Evolutionary conservation across 78 protist genomes (phyloP).

Genomic region (Speleostelium caveatum): DNA sequence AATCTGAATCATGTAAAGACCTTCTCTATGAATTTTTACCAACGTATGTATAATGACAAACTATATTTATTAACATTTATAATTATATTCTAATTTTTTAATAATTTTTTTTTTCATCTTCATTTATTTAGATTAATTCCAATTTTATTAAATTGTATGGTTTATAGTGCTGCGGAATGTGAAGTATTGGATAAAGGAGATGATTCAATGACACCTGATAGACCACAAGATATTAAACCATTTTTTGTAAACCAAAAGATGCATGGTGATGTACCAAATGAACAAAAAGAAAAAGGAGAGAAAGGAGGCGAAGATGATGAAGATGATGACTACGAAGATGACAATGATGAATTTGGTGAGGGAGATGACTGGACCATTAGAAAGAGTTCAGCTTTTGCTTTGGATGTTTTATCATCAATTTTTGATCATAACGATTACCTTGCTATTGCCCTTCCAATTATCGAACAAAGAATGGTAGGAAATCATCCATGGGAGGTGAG

Average conservation of each 20-base stretch:
- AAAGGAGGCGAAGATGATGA: not conserved
- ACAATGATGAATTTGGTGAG: slow-evolving; percentile 70
- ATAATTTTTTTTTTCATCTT: not conserved
- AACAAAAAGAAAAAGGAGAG: not conserved
- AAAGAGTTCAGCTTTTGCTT: slow-evolving; percentile 90
- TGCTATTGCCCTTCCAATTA: slow-evolving; percentile 78
- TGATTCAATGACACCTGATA: slow-evolving; percentile 72
- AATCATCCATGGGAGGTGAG: slow-evolving; percentile 35
- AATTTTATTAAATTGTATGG: slow-evolving; percentile 85
- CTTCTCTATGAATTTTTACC: slow-evolving; percentile 45
- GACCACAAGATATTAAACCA: slow-evolving; percentile 83
- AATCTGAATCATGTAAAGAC: slow-evolving; percentile 28
- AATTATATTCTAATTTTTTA: not conserved
- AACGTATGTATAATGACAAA: not conserved
- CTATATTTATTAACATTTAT: not conserved
- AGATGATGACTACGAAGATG: slow-evolving; percentile 74
- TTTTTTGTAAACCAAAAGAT: not conserved
- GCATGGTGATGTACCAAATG: slow-evolving; percentile 5
- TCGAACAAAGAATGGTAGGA: slow-evolving; percentile 40
- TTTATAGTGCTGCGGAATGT: slow-evolving; percentile 78
- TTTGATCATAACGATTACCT: slow-evolving; percentile 63
- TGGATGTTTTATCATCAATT: slow-evolving; percentile 80
- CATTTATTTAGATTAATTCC: slow-evolving; percentile 30
- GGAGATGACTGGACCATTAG: slow-evolving; percentile 86
- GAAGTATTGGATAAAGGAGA: slow-evolving; percentile 40